Evolutionary conservation across 768 basidiomycete species (phyloP).

Genomic region (Serendipita sp.): DNA sequence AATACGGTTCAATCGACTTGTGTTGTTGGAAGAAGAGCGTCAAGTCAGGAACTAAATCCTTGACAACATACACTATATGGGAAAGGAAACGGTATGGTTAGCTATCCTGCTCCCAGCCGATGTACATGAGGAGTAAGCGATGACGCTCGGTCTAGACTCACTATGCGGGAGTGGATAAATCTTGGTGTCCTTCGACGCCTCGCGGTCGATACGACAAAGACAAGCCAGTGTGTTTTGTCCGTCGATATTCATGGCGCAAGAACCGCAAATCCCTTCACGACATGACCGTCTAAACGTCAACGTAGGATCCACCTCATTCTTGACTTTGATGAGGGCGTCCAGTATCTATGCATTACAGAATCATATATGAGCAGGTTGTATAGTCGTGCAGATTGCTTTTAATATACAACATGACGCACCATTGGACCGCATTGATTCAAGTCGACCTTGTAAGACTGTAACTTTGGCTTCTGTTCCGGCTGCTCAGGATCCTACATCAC

Average conservation of each 20-base stretch:
- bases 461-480: slow-evolving; percentile 74
- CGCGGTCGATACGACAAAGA: slow-evolving; percentile 84
- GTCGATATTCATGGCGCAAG: slow-evolving; percentile 98
- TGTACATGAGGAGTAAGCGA: slow-evolving; percentile 5
- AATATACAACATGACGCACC: slow-evolving; percentile 29
- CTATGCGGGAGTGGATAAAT: slow-evolving; percentile 97
- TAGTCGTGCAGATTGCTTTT: neutral
- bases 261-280: slow-evolving; percentile 92
- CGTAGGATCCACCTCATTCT: slow-evolving; percentile 95
- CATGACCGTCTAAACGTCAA: slow-evolving; percentile 91
- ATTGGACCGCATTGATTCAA: slow-evolving; percentile 92
- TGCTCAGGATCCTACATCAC: slow-evolving; percentile 72
- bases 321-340: slow-evolving; percentile 95
- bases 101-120: neutral
- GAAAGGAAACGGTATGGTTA: neutral
- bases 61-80: slow-evolving; percentile 83
- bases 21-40: slow-evolving; percentile 97
- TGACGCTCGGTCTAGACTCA: slow-evolving; percentile 34
- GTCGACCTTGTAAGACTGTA: slow-evolving; percentile 86
- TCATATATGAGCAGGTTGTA: slow-evolving; percentile 12
- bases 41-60: slow-evolving; percentile 90
- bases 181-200: slow-evolving; percentile 55
- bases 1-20: slow-evolving; percentile 96
- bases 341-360: slow-evolving; percentile 39
- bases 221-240: slow-evolving; percentile 97